Conservation (phyloP, 179 eudicot genomes). For the Silene noctiflora region DNA sequence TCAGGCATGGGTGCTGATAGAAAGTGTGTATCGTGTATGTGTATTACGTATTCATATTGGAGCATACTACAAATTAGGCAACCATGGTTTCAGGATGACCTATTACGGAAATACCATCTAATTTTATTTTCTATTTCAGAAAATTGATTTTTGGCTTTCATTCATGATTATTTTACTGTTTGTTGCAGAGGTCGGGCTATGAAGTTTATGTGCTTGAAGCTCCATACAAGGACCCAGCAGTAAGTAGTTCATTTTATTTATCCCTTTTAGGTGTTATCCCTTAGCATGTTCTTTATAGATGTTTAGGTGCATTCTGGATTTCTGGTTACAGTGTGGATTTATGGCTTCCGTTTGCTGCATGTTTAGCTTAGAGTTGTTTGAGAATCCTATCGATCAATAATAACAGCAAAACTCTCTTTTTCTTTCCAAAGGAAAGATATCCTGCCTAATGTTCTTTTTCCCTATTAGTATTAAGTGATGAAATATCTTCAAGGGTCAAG, state of each 20-base stretch:
- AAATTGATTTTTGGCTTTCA: background rate
- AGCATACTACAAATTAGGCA: too few species aligned
- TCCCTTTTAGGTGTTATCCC: background rate
- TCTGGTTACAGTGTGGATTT: background rate
- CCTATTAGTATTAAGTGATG: constrained; percentile 2
- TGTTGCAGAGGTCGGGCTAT: constrained; percentile 83
- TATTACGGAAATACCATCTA: background rate
- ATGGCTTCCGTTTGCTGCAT: constrained; percentile 1
- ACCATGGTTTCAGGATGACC: background rate
- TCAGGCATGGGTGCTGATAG: too few species aligned
- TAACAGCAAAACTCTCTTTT: background rate
- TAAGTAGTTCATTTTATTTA: constrained; percentile 36
- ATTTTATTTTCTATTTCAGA: background rate
- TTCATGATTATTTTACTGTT: constrained; percentile 26
- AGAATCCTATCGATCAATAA: background rate
- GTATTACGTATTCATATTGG: too few species aligned
- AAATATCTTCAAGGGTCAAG: background rate
- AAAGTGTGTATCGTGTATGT: too few species aligned
- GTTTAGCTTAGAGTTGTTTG: constrained; percentile 5
- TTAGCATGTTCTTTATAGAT: background rate
- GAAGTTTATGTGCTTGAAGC: constrained; percentile 91
- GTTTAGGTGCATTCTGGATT: constrained; percentile 5
- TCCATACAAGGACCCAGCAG: constrained; percentile 88
- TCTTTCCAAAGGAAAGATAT: background rate
- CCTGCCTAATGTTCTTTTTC: background rate